These are phyloP conservation scores for Kuraishia ogatae DNA, from an alignment of 805 yeast species.

Conservation along the genomic window DNA sequence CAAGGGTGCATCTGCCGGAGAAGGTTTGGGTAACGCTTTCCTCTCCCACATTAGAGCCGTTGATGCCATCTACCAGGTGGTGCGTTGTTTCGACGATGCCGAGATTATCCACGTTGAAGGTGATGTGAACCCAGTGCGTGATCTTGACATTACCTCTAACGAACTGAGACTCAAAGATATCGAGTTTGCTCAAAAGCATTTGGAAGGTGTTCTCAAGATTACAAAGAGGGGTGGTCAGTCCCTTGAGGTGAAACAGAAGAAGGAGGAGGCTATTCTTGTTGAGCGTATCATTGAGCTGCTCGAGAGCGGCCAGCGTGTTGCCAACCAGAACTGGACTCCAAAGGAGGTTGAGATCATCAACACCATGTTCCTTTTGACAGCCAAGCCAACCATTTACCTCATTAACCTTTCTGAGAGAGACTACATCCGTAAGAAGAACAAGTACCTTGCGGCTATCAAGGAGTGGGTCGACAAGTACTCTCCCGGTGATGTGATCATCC, in stretches of 20 bases:
- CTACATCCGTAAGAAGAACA: conserved; percentile 43
- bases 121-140: conserved; percentile 93
- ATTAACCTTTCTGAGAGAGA: conserved; percentile 70
- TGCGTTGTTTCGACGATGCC: conserved; percentile 95
- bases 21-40: conserved; percentile 97
- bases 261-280: conserved; percentile 48
- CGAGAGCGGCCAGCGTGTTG: conserved; percentile 57
- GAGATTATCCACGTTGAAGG: conserved; percentile 96
- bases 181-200: conserved; percentile 67
- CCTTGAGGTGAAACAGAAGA: conserved; percentile 54
- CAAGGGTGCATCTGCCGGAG: conserved; percentile 94
- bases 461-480: conserved; percentile 62
- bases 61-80: conserved; percentile 96
- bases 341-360: conserved; percentile 63
- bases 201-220: conserved; percentile 46
- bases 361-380: conserved; percentile 67
- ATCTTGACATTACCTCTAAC: conserved; percentile 81
- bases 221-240: conserved; percentile 60
- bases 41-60: conserved; percentile 95
- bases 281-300: conserved; percentile 54
- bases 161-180: conserved; percentile 96
- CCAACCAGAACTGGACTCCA: conserved; percentile 49
- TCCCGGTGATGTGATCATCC: conserved; percentile 78
- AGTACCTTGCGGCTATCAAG: conserved; percentile 39
- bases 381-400: conserved; percentile 79